These are phyloP conservation scores for Trametes gibbosa DNA, from an alignment of 768 basidiomycete species.

Conservation along the genomic window DNA sequence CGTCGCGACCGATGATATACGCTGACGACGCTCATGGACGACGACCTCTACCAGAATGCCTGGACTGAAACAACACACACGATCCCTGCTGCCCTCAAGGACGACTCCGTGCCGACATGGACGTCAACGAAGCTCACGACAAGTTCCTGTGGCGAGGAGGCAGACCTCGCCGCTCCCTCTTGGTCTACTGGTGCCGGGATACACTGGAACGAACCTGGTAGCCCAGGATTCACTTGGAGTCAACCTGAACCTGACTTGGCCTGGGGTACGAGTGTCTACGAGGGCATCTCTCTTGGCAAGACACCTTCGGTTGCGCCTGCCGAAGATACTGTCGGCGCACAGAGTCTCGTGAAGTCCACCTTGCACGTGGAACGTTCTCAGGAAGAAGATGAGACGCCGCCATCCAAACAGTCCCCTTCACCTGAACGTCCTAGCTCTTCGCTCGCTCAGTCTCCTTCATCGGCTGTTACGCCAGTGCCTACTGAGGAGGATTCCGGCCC, in stretches of 20 bases:
- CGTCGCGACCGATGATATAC: conserved; percentile 11
- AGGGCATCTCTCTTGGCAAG: conserved; percentile 36
- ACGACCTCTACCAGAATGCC: conserved; percentile 75
- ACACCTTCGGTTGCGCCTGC: not conserved
- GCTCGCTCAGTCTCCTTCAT: not conserved
- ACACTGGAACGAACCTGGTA: conserved; percentile 47
- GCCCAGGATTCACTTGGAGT: conserved; percentile 43
- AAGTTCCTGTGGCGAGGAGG: conserved; percentile 42
- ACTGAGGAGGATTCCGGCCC: not conserved
- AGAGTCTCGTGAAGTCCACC: not conserved
- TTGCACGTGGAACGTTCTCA: no score
- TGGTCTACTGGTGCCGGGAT: conserved; percentile 49
- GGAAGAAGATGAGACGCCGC: not conserved
- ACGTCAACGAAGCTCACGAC: conserved; percentile 14
- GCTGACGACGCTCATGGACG: conserved; percentile 50
- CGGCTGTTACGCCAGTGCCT: conserved; percentile 13
- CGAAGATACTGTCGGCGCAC: not conserved
- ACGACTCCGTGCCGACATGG: conserved; percentile 13
- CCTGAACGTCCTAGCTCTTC: no score
- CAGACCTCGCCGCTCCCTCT: conserved; percentile 54
- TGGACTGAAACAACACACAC: conserved; percentile 53
- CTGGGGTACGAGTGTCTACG: conserved; percentile 39
- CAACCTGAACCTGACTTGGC: conserved; percentile 23
- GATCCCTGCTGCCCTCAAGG: conserved; percentile 1
- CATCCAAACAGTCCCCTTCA: no score